A percentile compares a stretch with the other conserved stretches of the same genome.
phyloP scores from a whole-genome alignment of 352 stramenopile genomes.

The Globisporangium megalacanthum region DNA sequence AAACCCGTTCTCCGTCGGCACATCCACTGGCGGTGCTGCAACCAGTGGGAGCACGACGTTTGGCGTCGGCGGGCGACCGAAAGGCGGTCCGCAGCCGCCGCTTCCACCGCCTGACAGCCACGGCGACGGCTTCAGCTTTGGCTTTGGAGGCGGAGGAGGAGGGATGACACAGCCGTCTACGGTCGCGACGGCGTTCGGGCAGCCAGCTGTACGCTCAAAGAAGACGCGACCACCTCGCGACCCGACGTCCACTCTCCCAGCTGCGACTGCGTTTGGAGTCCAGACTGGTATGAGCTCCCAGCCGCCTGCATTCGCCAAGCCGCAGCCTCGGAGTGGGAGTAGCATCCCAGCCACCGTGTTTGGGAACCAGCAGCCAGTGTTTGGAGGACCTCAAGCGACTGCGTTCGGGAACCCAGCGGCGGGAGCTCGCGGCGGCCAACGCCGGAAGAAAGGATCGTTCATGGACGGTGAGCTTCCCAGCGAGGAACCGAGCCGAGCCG shows the following conservation, averaged over 20 bases:
- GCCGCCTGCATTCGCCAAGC: not conserved
- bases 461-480: not conserved
- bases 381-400: not conserved
- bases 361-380: not conserved
- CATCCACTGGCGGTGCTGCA: not conserved
- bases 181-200: slow-evolving; percentile 11
- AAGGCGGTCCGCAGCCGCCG: not conserved
- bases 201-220: slow-evolving; percentile 13
- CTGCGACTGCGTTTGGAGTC: slow-evolving; percentile 8
- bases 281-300: not conserved
- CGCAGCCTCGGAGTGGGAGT: not conserved
- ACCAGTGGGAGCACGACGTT: not conserved
- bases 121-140: slow-evolving; percentile 17
- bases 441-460: not conserved
- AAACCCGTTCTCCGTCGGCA: slow-evolving; percentile 11
- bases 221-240: slow-evolving; percentile 3
- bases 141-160: slow-evolving; percentile 11
- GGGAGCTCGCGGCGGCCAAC: not conserved
- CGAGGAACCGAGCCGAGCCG: not conserved
- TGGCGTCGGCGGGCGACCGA: not conserved
- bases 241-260: not conserved
- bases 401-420: not conserved
- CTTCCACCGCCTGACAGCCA: not conserved
- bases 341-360: not conserved
- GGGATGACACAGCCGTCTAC: not conserved